A percentile compares a stretch with the other conserved stretches of the same genome.
phyloP scores from a whole-genome alignment of 2,329 filamentous ascomycete species.

The Alternaria sp. region DNA sequence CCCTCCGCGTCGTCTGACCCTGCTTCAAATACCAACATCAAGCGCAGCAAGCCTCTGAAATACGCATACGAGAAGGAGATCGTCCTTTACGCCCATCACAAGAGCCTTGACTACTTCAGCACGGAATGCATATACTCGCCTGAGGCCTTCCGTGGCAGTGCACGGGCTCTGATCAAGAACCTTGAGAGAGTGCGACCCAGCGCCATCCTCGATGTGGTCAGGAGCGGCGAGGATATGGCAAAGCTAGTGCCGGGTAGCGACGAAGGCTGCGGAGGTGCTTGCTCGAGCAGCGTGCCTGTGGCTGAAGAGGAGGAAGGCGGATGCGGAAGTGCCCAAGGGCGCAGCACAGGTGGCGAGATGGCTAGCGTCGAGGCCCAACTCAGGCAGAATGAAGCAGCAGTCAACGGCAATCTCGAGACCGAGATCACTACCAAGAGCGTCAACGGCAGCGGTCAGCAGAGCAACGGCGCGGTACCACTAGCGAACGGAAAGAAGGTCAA shows the following conservation, averaged over 20 bases:
- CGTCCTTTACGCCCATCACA: constrained; percentile 95
- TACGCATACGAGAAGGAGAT: constrained; percentile 99
- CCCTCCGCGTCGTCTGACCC: constrained; percentile 60
- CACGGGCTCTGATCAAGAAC: constrained; percentile 91
- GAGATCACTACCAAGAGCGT: constrained; percentile 61
- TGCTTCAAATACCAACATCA: constrained; percentile 75
- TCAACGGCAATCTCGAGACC: constrained; percentile 64
- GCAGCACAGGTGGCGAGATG: constrained; percentile 76
- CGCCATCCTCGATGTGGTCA: constrained; percentile 91
- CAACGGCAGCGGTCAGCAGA: constrained; percentile 43
- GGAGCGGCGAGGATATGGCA: constrained; percentile 96
- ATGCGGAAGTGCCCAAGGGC: constrained; percentile 74
- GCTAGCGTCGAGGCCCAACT: constrained; percentile 78
- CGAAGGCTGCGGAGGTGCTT: constrained; percentile 42
- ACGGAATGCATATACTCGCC: constrained; percentile 99
- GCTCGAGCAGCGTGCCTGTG: constrained; percentile 41
- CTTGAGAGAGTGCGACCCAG: constrained; percentile 91
- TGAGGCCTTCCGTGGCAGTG: constrained; percentile 93
- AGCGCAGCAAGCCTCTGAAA: constrained; percentile 94
- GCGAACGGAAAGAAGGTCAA: constrained; percentile 26
- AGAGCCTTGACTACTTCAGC: constrained; percentile 95
- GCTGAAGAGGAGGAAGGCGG: constrained; percentile 70
- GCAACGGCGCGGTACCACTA: constrained; percentile 21
- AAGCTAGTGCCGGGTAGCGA: constrained; percentile 70
- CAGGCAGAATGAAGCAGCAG: constrained; percentile 67